Conservation (phyloP, 495 filamentous ascomycete genomes). For the Glutinoglossum americanum region DNA sequence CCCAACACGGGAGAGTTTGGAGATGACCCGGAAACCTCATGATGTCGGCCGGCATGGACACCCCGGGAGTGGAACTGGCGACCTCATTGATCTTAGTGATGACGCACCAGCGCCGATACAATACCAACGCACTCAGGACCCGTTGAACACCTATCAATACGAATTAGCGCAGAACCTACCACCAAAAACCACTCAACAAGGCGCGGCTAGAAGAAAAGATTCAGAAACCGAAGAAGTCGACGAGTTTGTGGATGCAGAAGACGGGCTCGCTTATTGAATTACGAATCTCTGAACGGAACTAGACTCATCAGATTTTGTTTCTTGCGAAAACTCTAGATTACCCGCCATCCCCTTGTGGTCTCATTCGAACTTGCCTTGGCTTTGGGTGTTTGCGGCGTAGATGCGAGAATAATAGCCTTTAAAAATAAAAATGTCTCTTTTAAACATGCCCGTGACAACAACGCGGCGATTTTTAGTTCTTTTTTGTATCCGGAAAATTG, state of each 20-base stretch:
- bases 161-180: conserved; percentile 4
- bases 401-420: too few species aligned
- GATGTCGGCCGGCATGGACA: background rate
- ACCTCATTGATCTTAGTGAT: conserved; percentile 22
- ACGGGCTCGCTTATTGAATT: background rate
- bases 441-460: too few species aligned
- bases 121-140: conserved; percentile 1
- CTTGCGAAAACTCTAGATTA: too few species aligned
- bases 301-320: background rate
- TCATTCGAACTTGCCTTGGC: too few species aligned
- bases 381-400: too few species aligned
- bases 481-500: too few species aligned
- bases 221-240: conserved; percentile 27
- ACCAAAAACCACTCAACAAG: conserved; percentile 10
- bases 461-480: too few species aligned
- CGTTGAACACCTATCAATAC: conserved; percentile 4
- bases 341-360: too few species aligned
- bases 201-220: conserved; percentile 18
- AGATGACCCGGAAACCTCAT: conserved; percentile 9
- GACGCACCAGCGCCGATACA: conserved; percentile 6
- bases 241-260: conserved; percentile 37
- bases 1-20: conserved; percentile 18
- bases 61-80: background rate
- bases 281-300: background rate
- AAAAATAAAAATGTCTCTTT: too few species aligned